These are phyloP conservation scores for Lactarius vividus DNA, from an alignment of 768 basidiomycete genomes.

Conservation along the genomic window DNA sequence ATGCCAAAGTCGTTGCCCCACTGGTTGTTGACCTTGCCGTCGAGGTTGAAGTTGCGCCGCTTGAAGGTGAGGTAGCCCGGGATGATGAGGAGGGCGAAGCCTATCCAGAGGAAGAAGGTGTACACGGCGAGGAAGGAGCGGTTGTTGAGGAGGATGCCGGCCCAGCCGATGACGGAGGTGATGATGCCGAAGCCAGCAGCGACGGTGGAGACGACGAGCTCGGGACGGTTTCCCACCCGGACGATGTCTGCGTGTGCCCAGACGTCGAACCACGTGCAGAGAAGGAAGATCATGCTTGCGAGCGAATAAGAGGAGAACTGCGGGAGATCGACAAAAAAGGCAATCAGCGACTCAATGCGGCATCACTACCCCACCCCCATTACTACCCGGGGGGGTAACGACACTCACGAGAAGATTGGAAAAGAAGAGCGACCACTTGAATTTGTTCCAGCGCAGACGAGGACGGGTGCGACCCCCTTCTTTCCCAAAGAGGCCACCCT, in stretches of 20 bases:
- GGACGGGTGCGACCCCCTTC: constrained; percentile 41
- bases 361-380: too few relatives aligned
- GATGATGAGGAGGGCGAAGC: constrained; percentile 64
- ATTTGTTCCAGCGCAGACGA: constrained; percentile 70
- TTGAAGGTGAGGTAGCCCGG: constrained; percentile 83
- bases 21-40: constrained; percentile 75
- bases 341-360: constrained; percentile 5
- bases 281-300: constrained; percentile 57
- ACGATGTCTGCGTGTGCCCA: constrained; percentile 69
- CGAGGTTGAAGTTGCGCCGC: constrained; percentile 69
- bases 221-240: constrained; percentile 62
- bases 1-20: constrained; percentile 66
- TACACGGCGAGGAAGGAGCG: constrained; percentile 78
- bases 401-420: constrained; percentile 55
- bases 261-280: constrained; percentile 77
- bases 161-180: constrained; percentile 71
- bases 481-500: constrained; percentile 40
- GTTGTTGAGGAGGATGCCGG: constrained; percentile 81
- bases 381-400: background rate
- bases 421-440: constrained; percentile 78
- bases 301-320: constrained; percentile 63
- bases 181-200: constrained; percentile 58
- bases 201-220: constrained; percentile 68
- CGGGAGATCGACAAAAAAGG: background rate
- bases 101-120: constrained; percentile 68